Conservation (phyloP, 148 eudicot species). For the Fagopyrum tataricum region DNA sequence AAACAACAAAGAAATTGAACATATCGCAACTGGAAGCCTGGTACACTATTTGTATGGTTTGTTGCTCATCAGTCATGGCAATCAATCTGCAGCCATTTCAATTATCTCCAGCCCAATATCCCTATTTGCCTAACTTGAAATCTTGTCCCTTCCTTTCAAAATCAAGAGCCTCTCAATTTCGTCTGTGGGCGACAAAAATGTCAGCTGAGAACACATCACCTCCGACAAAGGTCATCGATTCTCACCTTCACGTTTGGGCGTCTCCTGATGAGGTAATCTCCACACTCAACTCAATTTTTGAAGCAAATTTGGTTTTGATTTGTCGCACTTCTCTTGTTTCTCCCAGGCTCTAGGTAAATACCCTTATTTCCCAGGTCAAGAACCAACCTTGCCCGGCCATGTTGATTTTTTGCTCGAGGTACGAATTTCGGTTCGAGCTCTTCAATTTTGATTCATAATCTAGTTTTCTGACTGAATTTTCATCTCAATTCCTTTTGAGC, state of each 20-base stretch:
- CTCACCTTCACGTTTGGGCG: slow-evolving; percentile 95
- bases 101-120: slow-evolving; percentile 6
- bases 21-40: not conserved
- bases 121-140: slow-evolving; percentile 10
- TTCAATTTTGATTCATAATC: not conserved
- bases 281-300: not conserved
- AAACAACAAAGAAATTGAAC: no score
- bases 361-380: slow-evolving; percentile 87
- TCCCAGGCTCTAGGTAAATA: slow-evolving; percentile 63
- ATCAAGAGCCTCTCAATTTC: slow-evolving; percentile 11
- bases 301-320: not conserved
- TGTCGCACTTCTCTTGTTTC: not conserved
- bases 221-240: slow-evolving; percentile 57
- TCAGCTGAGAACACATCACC: slow-evolving; percentile 9
- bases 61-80: slow-evolving; percentile 20
- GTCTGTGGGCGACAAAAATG: slow-evolving; percentile 31
- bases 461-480: not conserved
- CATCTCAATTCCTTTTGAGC: not conserved
- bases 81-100: slow-evolving; percentile 27
- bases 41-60: not conserved
- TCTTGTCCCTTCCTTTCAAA: not conserved
- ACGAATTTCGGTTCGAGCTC: not conserved
- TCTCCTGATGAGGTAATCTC: slow-evolving; percentile 55
- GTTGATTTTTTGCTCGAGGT: slow-evolving; percentile 80
- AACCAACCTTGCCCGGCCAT: slow-evolving; percentile 70